Conservation (phyloP, 1,284 basidiomycete species). For the Boletus smithii region DNA sequence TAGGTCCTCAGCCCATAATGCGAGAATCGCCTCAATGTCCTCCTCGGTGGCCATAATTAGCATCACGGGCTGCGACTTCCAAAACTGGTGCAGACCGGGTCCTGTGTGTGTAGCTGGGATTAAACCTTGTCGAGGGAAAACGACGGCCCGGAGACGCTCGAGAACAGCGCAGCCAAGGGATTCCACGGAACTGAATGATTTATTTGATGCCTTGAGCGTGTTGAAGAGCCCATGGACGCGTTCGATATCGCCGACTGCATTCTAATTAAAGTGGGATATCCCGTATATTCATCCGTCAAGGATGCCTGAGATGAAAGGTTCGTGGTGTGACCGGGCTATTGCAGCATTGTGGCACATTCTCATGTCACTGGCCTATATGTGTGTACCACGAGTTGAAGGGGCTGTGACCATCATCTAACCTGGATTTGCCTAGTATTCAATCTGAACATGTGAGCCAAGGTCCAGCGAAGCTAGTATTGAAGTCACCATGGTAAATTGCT, state of each 20-base stretch:
- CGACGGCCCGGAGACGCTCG: constrained; percentile 24
- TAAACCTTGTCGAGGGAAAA: constrained; percentile 23
- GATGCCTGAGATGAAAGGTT: constrained; percentile 18
- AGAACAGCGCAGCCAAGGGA: constrained; percentile 16
- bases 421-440: constrained; percentile 10
- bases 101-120: constrained; percentile 27
- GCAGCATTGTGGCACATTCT: constrained; percentile 19
- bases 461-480: constrained; percentile 12
- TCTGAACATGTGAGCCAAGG: constrained; percentile 16
- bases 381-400: constrained; percentile 19
- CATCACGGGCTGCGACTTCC: constrained; percentile 18
- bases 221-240: constrained; percentile 6
- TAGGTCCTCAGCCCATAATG: constrained; percentile 8
- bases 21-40: constrained; percentile 18
- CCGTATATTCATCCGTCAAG: constrained; percentile 6
- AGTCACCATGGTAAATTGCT: constrained; percentile 18
- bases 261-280: constrained; percentile 15
- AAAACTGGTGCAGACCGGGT: constrained; percentile 15
- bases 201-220: constrained; percentile 19
- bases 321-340: constrained; percentile 10
- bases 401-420: constrained; percentile 23
- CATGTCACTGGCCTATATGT: constrained; percentile 21
- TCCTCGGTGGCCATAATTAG: constrained; percentile 31
- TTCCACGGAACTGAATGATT: constrained; percentile 12
- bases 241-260: constrained; percentile 6